A percentile compares a stretch with the other conserved stretches of the same genome.
phyloP scores from a whole-genome alignment of 345 rosid genomes.

The Melaleuca alternifolia region DNA sequence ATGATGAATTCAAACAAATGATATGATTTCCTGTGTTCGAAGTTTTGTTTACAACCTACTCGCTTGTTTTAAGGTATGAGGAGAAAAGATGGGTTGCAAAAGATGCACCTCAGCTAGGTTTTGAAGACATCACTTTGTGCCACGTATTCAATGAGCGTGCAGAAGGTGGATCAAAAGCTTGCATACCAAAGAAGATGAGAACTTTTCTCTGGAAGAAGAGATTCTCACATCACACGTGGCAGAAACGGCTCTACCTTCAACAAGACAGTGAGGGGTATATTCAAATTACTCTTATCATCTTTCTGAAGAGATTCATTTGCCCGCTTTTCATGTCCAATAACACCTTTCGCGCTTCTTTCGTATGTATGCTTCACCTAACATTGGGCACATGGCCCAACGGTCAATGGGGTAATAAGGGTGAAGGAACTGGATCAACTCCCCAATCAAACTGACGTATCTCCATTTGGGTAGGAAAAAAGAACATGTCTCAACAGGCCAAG shows the following conservation, averaged over 20 bases:
- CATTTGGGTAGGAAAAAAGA: not conserved
- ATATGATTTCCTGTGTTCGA: not conserved
- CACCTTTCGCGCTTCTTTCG: not conserved
- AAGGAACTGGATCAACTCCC: not conserved
- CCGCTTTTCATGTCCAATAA: not conserved
- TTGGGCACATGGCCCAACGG: not conserved
- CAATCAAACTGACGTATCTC: not conserved
- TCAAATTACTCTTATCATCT: not conserved
- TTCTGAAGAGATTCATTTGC: not conserved
- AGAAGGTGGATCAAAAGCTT: conserved; percentile 17
- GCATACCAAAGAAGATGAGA: conserved; percentile 25
- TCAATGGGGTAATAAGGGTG: not conserved
- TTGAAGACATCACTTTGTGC: not conserved
- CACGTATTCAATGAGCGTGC: conserved; percentile 1
- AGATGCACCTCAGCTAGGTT: conserved; percentile 17
- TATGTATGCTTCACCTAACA: not conserved
- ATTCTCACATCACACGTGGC: conserved; percentile 31
- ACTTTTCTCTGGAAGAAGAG: conserved; percentile 57
- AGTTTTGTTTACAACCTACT: not conserved
- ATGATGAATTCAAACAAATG: not conserved
- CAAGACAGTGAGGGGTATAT: conserved; percentile 41
- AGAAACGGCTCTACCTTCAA: conserved; percentile 10
- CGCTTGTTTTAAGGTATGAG: conserved; percentile 8
- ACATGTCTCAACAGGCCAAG: not conserved
- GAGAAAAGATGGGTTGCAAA: conserved; percentile 37